These are phyloP conservation scores for Penicillium sp. DNA, from an alignment of 2,329 filamentous ascomycete genomes.

Conservation along the genomic window DNA sequence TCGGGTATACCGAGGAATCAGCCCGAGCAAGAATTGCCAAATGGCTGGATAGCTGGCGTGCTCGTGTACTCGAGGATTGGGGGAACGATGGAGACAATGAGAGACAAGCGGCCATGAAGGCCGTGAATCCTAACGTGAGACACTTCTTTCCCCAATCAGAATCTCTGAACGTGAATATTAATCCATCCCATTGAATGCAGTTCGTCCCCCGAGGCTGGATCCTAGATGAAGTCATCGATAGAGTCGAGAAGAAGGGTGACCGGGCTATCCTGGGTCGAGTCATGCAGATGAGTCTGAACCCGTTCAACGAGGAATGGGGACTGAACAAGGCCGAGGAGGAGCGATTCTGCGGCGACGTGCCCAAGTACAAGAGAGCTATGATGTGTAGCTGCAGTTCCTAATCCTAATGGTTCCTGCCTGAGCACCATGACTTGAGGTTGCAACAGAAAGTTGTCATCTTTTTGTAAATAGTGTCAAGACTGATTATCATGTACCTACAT, in stretches of 20 bases:
- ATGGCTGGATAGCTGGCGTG: constrained; percentile 82
- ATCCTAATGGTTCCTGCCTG: background rate
- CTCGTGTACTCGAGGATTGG: constrained; percentile 77
- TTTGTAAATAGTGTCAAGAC: background rate
- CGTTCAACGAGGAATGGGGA: constrained; percentile 73
- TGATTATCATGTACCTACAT: background rate
- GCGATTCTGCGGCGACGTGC: constrained; percentile 84
- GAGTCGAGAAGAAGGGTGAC: constrained; percentile 83
- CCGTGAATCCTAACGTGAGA: constrained; percentile 76
- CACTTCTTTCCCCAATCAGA: too few species aligned
- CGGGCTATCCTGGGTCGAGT: constrained; percentile 74
- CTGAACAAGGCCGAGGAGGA: constrained; percentile 73
- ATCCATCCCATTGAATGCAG: constrained; percentile 30
- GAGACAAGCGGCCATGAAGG: constrained; percentile 74
- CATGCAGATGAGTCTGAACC: constrained; percentile 81
- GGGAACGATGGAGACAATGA: constrained; percentile 63
- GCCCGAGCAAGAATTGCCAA: constrained; percentile 68
- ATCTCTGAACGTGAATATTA: background rate
- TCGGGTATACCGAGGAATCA: constrained; percentile 63
- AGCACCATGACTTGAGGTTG: background rate
- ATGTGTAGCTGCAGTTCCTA: constrained; percentile 95
- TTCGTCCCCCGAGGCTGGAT: constrained; percentile 92
- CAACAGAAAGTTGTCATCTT: too few species aligned
- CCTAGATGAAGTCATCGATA: constrained; percentile 86
- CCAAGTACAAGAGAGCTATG: constrained; percentile 74